Evolutionary conservation across 352 stramenopile species (phyloP).

Genomic region (Vaucheria bursata): DNA sequence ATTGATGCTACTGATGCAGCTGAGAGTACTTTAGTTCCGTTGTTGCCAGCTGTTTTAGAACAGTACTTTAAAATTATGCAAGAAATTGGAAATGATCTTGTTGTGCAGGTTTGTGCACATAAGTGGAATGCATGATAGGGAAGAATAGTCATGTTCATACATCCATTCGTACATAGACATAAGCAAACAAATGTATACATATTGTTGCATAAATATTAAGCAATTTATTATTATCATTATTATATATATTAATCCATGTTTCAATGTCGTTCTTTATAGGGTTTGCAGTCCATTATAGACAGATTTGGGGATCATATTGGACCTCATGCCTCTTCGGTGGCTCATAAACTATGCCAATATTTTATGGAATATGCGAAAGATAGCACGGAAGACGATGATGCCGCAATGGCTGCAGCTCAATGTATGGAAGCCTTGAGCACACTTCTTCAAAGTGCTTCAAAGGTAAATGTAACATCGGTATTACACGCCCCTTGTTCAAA

Average conservation of each 20-base stretch:
- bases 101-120: conserved; percentile 55
- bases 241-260: no score
- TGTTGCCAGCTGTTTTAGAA: conserved; percentile 85
- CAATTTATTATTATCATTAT: no score
- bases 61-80: conserved; percentile 98
- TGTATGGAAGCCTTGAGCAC: conserved; percentile 86
- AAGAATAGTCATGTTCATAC: no score
- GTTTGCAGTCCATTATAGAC: conserved; percentile 86
- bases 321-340: conserved; percentile 77
- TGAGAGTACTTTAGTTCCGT: conserved; percentile 67
- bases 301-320: conserved; percentile 91
- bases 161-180: no score
- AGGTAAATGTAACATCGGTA: not conserved
- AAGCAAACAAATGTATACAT: no score
- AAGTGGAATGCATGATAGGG: no score
- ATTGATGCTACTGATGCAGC: conserved; percentile 54
- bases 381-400: conserved; percentile 84
- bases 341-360: conserved; percentile 82
- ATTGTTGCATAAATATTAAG: no score
- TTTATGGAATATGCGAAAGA: conserved; percentile 81
- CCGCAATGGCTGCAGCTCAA: conserved; percentile 83
- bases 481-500: not conserved
- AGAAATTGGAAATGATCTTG: conserved; percentile 93
- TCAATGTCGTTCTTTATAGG: not conserved
- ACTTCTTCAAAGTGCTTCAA: conserved; percentile 70